Base-by-base conservation (phyloP, 345 rosid species). In the Heritiera fomes region DNA sequence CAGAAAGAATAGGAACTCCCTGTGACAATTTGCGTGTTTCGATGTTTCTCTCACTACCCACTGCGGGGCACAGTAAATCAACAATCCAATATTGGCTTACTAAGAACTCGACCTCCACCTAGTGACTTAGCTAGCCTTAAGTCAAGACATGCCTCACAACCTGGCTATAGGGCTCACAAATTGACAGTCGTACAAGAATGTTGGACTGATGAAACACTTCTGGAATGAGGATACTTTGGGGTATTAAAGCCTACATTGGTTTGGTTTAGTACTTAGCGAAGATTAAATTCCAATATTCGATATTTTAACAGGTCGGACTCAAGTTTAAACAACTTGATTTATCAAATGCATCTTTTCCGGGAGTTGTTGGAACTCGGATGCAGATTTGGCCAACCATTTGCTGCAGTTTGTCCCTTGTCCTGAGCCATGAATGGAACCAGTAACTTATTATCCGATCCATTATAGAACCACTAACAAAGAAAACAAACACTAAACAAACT, bases 331-430 rank as follows among this genome's bases (percentile, higher is more conserved):
- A 23, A 23, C 28, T 23, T 23, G 0, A 23, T 23, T 23, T 23
- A 23, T 23, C 28, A 23, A 23, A 23, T 0, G 80, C 80, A 72
- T 70, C 82, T 68, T 78, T 75, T 65, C 40, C 20, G 50, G 67
- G 85, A 82, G 82, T 85, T 18, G 86, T 87, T 85, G 78, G 80
- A 79, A 83, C 80, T 76, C 81, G 76, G 82, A 81, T 69, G 78
- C 56, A 52, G 85, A 81, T 87, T 85, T 81, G 86, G 84, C 85
- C 83, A 81, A 80, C 85, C 82, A 78, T 79, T 83, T 17, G 45
- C 68, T 64, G 4, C 43, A 41, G 65, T 80, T 81, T 77, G 38
- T 50, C 18, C 82, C 84, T 73, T 60, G 79, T 79, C 75, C 32
- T 74, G 8, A 53, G 28, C 76, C 76, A 20, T 49, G 61, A 30